Evolutionary conservation across 768 basidiomycete genomes (phyloP).

Genomic region (Tricholoma flavovirens): DNA sequence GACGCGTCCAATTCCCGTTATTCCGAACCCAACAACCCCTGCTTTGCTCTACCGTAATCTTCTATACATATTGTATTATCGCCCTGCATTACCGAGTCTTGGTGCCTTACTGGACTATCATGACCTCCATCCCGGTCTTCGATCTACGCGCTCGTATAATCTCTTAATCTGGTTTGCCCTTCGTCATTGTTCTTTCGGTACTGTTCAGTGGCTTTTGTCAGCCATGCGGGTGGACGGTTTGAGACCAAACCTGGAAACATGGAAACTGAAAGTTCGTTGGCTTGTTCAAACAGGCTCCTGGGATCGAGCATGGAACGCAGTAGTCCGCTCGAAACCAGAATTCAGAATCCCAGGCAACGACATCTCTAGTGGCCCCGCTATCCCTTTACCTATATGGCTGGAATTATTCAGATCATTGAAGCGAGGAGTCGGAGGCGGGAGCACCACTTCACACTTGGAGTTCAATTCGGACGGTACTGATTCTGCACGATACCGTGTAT

Average conservation of each 20-base stretch:
- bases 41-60: slow-evolving; percentile 38
- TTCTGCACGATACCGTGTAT: slow-evolving; percentile 27
- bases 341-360: neutral
- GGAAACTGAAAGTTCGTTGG: slow-evolving; percentile 51
- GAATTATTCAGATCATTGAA: slow-evolving; percentile 47
- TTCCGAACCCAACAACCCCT: slow-evolving; percentile 26
- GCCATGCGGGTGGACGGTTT: slow-evolving; percentile 42
- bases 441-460: neutral
- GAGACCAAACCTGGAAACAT: slow-evolving; percentile 45
- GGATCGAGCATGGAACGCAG: slow-evolving; percentile 50
- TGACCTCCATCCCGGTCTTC: slow-evolving; percentile 27
- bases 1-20: slow-evolving; percentile 2
- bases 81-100: slow-evolving; percentile 25
- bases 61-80: slow-evolving; percentile 29
- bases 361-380: slow-evolving; percentile 7
- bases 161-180: slow-evolving; percentile 43
- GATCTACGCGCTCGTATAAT: slow-evolving; percentile 42
- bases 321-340: slow-evolving; percentile 11
- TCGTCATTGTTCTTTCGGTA: slow-evolving; percentile 43
- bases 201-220: slow-evolving; percentile 37
- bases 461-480: slow-evolving; percentile 5
- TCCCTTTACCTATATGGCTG: slow-evolving; percentile 18
- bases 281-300: slow-evolving; percentile 51
- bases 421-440: slow-evolving; percentile 21
- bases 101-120: slow-evolving; percentile 47